Base-by-base conservation (phyloP, 2,329 filamentous ascomycete genomes). In the Bipolaris cookei region DNA sequence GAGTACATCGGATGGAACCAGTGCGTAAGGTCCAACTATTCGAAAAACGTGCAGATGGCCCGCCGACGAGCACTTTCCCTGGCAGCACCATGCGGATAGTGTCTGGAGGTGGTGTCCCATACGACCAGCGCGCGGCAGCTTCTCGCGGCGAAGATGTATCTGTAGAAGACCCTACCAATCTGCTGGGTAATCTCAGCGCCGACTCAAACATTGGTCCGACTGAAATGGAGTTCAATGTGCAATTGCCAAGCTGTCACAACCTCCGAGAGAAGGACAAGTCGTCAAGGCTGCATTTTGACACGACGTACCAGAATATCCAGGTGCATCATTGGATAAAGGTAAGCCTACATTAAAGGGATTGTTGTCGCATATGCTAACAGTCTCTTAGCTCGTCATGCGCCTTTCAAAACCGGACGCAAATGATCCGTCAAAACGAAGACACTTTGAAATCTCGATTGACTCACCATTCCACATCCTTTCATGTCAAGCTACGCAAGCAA, bases 291-390 rank as follows among this genome's bases (percentile, higher is more conserved):
- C 90, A 97, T 73, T 94, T 94, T 51, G 92, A 97, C 72, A 96
- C 92, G 52, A 96, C 92, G 55, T 97, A 94, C 82, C 90, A 92
- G 71, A 96, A 96, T 62, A 94, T 96, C 50, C 91, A 95, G 69
- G 92, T 97, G 51, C 92, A 91, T 73, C 93, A 97, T 74, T 97
- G 92, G 92, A 96, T 97, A 76, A 97, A 97, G 86, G 91, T 92
- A 79, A 62, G 83, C 70, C 46, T 58, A 43, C 11, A 11, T 32
- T 43, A 47, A 16, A 35, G 32, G 34, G 43, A 25, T 45, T 34
- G 25, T 11, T 21, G 10, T 48, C 13, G 35, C 20, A 46, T 35
- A 30, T 34, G 53, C 55, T 62, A 56, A 68, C 41, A 43, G 16
- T 34, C 14, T n/a, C 5, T 32, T 60, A 94, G 91, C 92, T 97